phyloP scores from a whole-genome alignment of 1,284 basidiomycete genomes.

The Kwoniella shivajii region DNA sequence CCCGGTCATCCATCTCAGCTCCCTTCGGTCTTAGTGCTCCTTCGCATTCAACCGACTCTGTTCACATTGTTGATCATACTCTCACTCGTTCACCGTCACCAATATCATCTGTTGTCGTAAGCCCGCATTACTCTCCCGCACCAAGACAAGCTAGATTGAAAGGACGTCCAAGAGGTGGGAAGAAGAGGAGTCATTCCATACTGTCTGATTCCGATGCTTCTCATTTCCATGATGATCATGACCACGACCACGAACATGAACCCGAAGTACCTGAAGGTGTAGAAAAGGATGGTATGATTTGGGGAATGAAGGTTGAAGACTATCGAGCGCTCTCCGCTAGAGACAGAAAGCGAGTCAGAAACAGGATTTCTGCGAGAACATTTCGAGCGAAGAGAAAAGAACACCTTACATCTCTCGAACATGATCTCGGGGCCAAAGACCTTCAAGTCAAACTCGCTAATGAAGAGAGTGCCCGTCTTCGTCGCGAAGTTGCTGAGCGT shows the following conservation, averaged over 20 bases:
- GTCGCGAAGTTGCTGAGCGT: slow-evolving; percentile 44
- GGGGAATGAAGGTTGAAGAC: slow-evolving; percentile 54
- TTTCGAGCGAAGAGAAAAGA: slow-evolving; percentile 55
- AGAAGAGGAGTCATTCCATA: slow-evolving; percentile 18
- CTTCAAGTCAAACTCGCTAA: slow-evolving; percentile 45
- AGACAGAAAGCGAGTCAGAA: slow-evolving; percentile 53
- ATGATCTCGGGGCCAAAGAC: slow-evolving; percentile 45
- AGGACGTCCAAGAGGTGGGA: slow-evolving; percentile 6
- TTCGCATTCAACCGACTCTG: slow-evolving; percentile 24
- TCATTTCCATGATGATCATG: slow-evolving; percentile 33
- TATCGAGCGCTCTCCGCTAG: slow-evolving; percentile 50
- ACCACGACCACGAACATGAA: slow-evolving; percentile 33
- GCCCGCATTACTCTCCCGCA: slow-evolving; percentile 18
- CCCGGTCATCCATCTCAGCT: slow-evolving; percentile 1
- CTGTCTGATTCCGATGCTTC: slow-evolving; percentile 38
- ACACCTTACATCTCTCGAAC: slow-evolving; percentile 48
- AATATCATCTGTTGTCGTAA: slow-evolving; percentile 19
- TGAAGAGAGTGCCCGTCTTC: slow-evolving; percentile 45
- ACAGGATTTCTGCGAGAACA: slow-evolving; percentile 53
- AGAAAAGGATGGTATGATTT: slow-evolving; percentile 55
- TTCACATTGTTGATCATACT: slow-evolving; percentile 39
- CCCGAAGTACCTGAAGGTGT: slow-evolving; percentile 52
- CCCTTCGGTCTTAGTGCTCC: slow-evolving; percentile 6
- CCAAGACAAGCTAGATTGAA: background rate
- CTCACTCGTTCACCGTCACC: slow-evolving; percentile 26